Evolutionary conservation across 768 basidiomycete genomes (phyloP), one percentile per base, ranked within the genome.

Genomic region (Pleurotus tuoliensis): DNA sequence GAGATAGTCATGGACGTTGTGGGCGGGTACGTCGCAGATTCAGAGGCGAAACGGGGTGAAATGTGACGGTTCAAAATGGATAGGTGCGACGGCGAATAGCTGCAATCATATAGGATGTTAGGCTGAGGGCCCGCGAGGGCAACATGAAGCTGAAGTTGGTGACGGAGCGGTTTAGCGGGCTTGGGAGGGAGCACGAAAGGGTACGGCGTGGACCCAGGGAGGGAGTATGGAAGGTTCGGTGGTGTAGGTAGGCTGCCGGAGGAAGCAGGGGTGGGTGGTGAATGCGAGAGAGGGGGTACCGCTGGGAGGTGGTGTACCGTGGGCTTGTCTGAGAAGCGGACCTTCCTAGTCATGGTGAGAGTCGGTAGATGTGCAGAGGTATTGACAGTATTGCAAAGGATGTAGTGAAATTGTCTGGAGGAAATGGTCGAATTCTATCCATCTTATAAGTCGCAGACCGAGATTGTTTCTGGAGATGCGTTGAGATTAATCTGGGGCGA

Each of bases 1-100:
- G 57, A 58, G 45, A 78, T 68, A 0, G 64, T 67, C 64, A 78
- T 67, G 37, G 47, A 60, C 18, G 69, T 58, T 3, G 69, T 56
- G 4, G 70, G 69, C n/a, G 76, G 76, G 8, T 65, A 47, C 6
- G 73, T 72, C 6, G 73, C 76, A 1, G 71, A 68, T 37, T 73
- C 68, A 12, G 65, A 59, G 37, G 3, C n/a, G 12, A 27, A 53
- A 15, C 8, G 20, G 20, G 39, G 22, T 9, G 51, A 41, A 3
- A 53, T 11, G 22, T 24, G 37, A 11, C 20, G 51, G 4, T 8
- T 20, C 12, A 25, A 9, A 11, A 41, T 24, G 16, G 51, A 18
- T 22, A 24, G 12, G 3, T 37, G 22, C 5, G 51, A 15, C 12
- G 51, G 51, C n/a, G 37, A 11, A n/a, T 53, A 16, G 16, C 8